Conservation (phyloP, 306 rosid genomes). For the Styphnolobium japonicum region DNA sequence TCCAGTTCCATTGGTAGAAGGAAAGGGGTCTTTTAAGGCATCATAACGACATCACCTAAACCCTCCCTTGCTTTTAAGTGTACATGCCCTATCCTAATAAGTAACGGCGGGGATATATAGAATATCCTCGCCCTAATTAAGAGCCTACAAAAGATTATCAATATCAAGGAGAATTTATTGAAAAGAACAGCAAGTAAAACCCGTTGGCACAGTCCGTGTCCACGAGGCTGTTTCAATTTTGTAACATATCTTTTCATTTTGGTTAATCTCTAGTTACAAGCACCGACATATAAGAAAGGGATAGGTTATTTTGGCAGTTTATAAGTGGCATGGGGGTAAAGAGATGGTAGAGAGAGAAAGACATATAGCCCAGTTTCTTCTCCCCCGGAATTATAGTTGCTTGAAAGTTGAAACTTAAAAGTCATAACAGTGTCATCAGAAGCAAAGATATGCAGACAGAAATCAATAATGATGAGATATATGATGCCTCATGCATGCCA, state of each 20-base stretch:
- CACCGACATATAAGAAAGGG: constrained; percentile 2
- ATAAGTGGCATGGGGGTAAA: neutral
- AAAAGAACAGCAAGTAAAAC: neutral
- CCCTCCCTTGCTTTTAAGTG: constrained; percentile 6
- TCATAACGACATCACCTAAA: neutral
- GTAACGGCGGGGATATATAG: neutral
- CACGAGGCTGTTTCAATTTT: constrained; percentile 2
- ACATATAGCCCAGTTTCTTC: neutral
- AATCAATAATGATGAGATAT: constrained; percentile 26
- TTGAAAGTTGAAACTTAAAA: constrained; percentile 19
- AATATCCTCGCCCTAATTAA: neutral
- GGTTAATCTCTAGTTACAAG: neutral
- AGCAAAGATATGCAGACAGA: constrained; percentile 15
- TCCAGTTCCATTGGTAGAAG: constrained; percentile 9
- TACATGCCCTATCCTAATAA: neutral
- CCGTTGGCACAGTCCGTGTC: neutral
- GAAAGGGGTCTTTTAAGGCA: constrained; percentile 15
- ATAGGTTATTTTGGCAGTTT: constrained; percentile 5
- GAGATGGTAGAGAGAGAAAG: constrained; percentile 20
- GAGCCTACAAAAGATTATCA: neutral
- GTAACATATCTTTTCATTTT: neutral
- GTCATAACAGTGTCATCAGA: constrained; percentile 3
- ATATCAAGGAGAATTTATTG: neutral
- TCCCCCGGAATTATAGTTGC: constrained; percentile 41
- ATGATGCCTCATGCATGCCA: constrained; percentile 12